These are phyloP conservation scores for Aspergillaceae sp. DNA, from an alignment of 2,329 filamentous ascomycete species.

Conservation along the genomic window DNA sequence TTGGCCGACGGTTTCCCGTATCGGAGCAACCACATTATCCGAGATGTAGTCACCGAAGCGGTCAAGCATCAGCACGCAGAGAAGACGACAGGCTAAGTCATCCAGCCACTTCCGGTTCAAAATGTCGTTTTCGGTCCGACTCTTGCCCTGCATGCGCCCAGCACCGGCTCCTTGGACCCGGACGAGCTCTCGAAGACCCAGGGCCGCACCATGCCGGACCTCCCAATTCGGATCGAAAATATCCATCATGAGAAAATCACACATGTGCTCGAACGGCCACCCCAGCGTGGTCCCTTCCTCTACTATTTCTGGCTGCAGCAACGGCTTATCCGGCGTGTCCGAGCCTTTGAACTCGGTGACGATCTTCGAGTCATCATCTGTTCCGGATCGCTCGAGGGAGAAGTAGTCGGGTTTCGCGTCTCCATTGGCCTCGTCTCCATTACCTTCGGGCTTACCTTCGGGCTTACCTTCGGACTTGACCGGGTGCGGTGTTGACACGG, in stretches of 20 bases:
- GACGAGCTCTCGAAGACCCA: conserved; percentile 85
- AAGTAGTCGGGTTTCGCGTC: conserved; percentile 74
- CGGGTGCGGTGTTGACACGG: conserved; percentile 45
- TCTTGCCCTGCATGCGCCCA: conserved; percentile 64
- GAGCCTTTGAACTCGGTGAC: conserved; percentile 93
- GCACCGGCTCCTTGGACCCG: conserved; percentile 86
- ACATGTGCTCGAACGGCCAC: conserved; percentile 91
- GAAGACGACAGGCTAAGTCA: conserved; percentile 87
- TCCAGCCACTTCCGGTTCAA: conserved; percentile 83
- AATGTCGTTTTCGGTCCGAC: conserved; percentile 63
- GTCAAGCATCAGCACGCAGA: conserved; percentile 94
- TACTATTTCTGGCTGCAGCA: conserved; percentile 69
- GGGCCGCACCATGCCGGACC: conserved; percentile 87
- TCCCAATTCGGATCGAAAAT: conserved; percentile 94
- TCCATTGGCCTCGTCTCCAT: conserved; percentile 51
- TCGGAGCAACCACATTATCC: conserved; percentile 92
- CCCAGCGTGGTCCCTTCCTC: conserved; percentile 59
- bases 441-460: conserved; percentile 46
- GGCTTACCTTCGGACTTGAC: conserved; percentile 48
- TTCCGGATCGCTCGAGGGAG: conserved; percentile 68
- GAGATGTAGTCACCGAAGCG: conserved; percentile 96
- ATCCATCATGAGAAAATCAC: conserved; percentile 87
- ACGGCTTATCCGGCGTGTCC: conserved; percentile 70
- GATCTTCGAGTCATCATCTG: conserved; percentile 84
- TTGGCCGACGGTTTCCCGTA: conserved; percentile 90